Conservation (phyloP, 2,329 filamentous ascomycete genomes). For the Claviceps paspali region DNA sequence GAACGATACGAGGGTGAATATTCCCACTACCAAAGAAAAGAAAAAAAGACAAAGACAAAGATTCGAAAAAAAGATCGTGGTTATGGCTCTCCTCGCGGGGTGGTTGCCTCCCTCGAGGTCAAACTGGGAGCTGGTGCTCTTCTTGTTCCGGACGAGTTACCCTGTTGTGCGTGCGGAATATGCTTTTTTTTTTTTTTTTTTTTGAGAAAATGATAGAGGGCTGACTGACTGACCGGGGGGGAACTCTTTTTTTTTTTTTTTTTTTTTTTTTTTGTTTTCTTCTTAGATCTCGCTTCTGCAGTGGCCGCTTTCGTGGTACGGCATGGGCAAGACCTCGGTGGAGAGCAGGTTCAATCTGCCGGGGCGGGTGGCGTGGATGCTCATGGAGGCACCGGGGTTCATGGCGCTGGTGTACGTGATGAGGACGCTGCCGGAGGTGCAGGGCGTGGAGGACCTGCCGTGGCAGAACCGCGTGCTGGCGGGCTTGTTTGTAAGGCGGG, state of each 20-base stretch:
- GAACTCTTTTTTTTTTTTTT: no score
- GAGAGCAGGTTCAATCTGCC: slow-evolving; percentile 67
- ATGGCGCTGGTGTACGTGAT: slow-evolving; percentile 68
- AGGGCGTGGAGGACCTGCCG: slow-evolving; percentile 45
- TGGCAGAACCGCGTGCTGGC: slow-evolving; percentile 68
- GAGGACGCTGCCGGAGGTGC: slow-evolving; percentile 44
- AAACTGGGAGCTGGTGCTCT: slow-evolving; percentile 39
- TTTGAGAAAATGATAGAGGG: no score
- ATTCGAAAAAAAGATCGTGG: not conserved
- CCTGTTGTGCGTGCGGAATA: slow-evolving; percentile 35
- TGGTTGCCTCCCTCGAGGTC: slow-evolving; percentile 44
- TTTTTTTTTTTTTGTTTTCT: not conserved
- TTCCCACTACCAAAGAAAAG: not conserved
- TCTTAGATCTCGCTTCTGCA: slow-evolving; percentile 54
- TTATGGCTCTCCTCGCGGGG: slow-evolving; percentile 30
- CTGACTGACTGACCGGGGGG: no score
- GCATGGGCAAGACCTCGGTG: slow-evolving; percentile 82
- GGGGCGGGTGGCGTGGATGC: slow-evolving; percentile 72
- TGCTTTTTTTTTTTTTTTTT: no score
- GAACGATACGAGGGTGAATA: no score
- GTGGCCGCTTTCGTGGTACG: slow-evolving; percentile 69
- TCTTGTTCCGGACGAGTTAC: slow-evolving; percentile 35
- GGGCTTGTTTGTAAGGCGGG: slow-evolving; percentile 44
- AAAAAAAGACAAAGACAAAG: not conserved
- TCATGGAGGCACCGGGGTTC: slow-evolving; percentile 75